Conservation (phyloP, 345 rosid genomes). For the Gossypioides kirkii region DNA sequence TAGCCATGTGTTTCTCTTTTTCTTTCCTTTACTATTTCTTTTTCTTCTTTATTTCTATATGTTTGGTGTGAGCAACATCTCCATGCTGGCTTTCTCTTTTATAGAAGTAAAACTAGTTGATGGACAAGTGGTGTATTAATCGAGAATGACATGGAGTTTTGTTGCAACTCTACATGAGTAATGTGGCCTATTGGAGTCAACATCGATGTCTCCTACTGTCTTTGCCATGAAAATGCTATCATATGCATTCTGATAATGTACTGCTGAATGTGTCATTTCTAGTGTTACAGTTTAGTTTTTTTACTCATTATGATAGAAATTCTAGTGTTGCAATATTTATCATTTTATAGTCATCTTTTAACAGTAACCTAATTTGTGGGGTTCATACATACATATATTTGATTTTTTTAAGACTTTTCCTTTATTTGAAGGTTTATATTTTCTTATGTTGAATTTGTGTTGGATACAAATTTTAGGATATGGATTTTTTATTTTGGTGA, state of each 20-base stretch:
- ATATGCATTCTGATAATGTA: not conserved
- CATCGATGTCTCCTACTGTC: constrained; percentile 16
- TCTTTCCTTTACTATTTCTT: too few species aligned
- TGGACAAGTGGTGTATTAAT: constrained; percentile 20
- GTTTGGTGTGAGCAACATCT: not conserved
- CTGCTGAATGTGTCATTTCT: not conserved
- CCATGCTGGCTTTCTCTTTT: constrained; percentile 15
- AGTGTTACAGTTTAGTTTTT: not conserved
- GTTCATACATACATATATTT: too few species aligned
- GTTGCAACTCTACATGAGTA: constrained; percentile 34
- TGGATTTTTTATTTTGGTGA: too few species aligned
- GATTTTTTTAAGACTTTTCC: too few species aligned
- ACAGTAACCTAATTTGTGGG: too few species aligned
- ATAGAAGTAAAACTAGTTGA: constrained; percentile 18
- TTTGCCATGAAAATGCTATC: not conserved
- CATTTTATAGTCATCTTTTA: too few species aligned
- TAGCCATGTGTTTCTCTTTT: constrained; percentile 18
- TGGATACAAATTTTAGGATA: too few species aligned
- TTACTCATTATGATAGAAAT: too few species aligned
- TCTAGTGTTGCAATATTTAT: too few species aligned
- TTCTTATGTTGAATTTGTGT: too few species aligned
- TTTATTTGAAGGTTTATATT: too few species aligned
- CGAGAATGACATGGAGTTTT: constrained; percentile 31
- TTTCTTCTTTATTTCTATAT: not conserved
- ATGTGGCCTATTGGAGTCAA: constrained; percentile 26